Conservation (phyloP, 352 stramenopile genomes). For the Globisporangium splendens region DNA sequence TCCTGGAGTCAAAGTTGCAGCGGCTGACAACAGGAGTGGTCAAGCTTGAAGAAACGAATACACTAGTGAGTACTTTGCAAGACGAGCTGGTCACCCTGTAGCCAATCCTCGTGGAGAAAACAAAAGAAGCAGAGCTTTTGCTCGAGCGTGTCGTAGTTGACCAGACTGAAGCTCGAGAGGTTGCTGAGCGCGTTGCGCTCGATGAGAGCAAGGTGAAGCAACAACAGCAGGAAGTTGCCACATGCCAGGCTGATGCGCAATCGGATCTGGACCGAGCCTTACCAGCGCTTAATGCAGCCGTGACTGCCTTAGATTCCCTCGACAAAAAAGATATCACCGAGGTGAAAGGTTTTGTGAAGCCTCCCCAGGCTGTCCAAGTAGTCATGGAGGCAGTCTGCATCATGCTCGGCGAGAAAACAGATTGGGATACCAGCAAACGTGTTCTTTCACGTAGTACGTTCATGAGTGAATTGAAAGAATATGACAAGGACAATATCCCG, state of each 20-base stretch:
- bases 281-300: constrained; percentile 69
- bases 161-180: constrained; percentile 43
- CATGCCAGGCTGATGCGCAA: constrained; percentile 69
- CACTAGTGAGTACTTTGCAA: constrained; percentile 52
- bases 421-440: constrained; percentile 84
- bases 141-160: constrained; percentile 59
- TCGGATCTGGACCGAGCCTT: constrained; percentile 69
- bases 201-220: constrained; percentile 66
- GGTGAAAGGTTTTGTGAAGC: constrained; percentile 84
- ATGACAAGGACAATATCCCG: constrained; percentile 81
- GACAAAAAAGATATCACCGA: constrained; percentile 88
- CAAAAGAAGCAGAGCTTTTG: constrained; percentile 58
- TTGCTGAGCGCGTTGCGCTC: constrained; percentile 44
- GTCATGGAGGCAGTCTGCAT: constrained; percentile 89
- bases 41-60: constrained; percentile 73
- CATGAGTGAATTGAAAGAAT: constrained; percentile 82
- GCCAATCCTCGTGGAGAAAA: constrained; percentile 60
- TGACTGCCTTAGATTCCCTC: constrained; percentile 71
- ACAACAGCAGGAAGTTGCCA: constrained; percentile 56
- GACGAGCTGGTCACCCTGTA: constrained; percentile 85
- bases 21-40: constrained; percentile 59
- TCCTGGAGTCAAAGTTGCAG: constrained; percentile 42
- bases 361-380: constrained; percentile 74
- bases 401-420: constrained; percentile 78
- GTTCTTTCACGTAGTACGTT: constrained; percentile 70